Evolutionary conservation across 768 basidiomycete genomes (phyloP).

Genomic region (Tricholoma bakamatsutake): DNA sequence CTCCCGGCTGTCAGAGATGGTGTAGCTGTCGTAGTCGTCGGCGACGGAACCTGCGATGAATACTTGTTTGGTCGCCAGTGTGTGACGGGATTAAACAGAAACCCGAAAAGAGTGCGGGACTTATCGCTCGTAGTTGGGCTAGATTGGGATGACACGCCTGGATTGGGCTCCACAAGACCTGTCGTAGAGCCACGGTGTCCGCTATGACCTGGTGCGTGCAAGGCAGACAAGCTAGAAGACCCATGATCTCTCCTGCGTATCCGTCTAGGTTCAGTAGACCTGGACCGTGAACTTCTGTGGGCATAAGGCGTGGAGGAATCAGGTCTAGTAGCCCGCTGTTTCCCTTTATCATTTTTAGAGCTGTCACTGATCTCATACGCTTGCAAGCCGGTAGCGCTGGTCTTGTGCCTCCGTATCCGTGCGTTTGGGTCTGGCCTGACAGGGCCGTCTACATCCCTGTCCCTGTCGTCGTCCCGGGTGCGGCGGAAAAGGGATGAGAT

Average conservation of each 20-base stretch:
- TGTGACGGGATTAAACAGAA: constrained; percentile 24
- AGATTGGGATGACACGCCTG: constrained; percentile 12
- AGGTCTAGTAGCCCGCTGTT: constrained; percentile 12
- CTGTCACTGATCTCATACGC: background rate
- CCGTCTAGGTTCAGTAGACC: constrained; percentile 28
- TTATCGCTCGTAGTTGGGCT: constrained; percentile 14
- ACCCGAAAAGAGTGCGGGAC: constrained; percentile 23
- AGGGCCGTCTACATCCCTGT: constrained; percentile 10
- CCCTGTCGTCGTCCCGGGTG: constrained; percentile 22
- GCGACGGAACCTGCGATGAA: constrained; percentile 6
- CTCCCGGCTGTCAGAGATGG: background rate
- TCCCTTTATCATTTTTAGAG: constrained; percentile 22
- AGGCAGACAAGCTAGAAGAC: constrained; percentile 10
- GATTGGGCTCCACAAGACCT: constrained; percentile 1
- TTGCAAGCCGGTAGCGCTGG: background rate
- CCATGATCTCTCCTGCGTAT: background rate
- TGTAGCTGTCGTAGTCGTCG: constrained; percentile 1
- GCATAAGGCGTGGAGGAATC: background rate
- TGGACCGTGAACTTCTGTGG: constrained; percentile 18
- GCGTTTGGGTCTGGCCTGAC: constrained; percentile 20
- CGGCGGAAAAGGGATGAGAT: constrained; percentile 48
- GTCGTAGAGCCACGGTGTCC: constrained; percentile 11
- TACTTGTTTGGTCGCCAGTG: constrained; percentile 26
- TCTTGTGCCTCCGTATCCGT: constrained; percentile 12
- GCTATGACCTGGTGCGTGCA: constrained; percentile 10